Conservation (phyloP, 2,329 filamentous ascomycete genomes). For the Talaromyces sp. region DNA sequence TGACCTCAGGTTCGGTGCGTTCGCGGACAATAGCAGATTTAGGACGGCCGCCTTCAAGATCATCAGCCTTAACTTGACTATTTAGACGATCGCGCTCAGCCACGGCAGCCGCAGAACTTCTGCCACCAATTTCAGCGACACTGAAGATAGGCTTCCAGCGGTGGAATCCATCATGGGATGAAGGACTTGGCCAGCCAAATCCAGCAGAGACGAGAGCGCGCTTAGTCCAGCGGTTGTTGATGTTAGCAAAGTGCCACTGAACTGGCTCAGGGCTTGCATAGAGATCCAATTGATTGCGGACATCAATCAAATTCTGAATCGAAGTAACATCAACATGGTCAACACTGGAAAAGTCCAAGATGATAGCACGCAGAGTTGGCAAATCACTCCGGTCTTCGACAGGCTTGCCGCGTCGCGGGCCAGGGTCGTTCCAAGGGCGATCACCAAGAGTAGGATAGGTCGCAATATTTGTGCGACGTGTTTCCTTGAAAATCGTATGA, state of each 20-base stretch:
- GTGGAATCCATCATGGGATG: conserved; percentile 51
- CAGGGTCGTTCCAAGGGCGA: conserved; percentile 92
- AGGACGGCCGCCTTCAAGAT: conserved; percentile 34
- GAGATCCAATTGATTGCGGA: conserved; percentile 86
- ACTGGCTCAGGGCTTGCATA: conserved; percentile 77
- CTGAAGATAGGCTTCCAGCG: conserved; percentile 95
- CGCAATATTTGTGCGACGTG: conserved; percentile 70
- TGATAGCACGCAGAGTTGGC: conserved; percentile 79
- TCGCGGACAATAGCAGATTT: conserved; percentile 32
- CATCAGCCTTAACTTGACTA: conserved; percentile 21
- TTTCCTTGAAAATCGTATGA: conserved; percentile 64
- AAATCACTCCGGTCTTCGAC: conserved; percentile 50
- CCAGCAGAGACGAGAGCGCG: conserved; percentile 80
- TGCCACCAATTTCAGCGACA: conserved; percentile 78
- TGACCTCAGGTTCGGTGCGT: conserved; percentile 27
- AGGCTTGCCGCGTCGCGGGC: conserved; percentile 59
- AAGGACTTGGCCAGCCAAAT: conserved; percentile 73
- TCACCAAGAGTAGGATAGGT: conserved; percentile 67
- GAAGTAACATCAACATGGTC: conserved; percentile 94
- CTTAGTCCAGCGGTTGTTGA: conserved; percentile 94
- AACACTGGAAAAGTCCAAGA: conserved; percentile 88
- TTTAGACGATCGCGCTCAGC: conserved; percentile 61
- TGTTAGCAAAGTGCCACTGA: conserved; percentile 93
- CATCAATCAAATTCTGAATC: conserved; percentile 86
- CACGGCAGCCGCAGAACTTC: conserved; percentile 63